Base-by-base conservation (phyloP, 2,329 filamentous ascomycete species). In the Xylaria sp. region DNA sequence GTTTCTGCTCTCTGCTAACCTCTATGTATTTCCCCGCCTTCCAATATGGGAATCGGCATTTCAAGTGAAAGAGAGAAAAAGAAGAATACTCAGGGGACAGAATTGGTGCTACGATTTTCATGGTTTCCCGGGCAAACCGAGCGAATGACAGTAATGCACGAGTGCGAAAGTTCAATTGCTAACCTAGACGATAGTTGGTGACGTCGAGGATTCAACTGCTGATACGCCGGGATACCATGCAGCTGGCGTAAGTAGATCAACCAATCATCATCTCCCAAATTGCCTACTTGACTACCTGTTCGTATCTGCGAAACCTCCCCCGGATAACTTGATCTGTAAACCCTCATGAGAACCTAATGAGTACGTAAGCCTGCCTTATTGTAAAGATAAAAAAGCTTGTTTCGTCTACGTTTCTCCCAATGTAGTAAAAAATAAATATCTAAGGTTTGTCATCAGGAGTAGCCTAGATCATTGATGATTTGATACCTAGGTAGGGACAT, bases 191-290 rank as follows among this genome's bases (percentile, higher is more conserved):
- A 20, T 44, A 13, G 56, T 39, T 57, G 59, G 64, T 71, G 69
- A 71, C 73, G 71, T 74, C 67, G 71, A 71, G 45, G 62, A 66
- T 67, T 61, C 47, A 10, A 20, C 31, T 36, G 38, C 45, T 60
- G 20, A 53, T 49, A 45, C 47, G 54, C 53, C 27, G 27, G n/a
- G 39, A 45, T 61, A 25, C 45, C 45, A n/a, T 49, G 45, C n/a
- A 63, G 45, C 53, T 31, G 45, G 33, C 38, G 29, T 49, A 29
- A 29, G 6, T 44, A 42, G 49, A 63, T 54, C 22, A 17, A 36
- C 53, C 64, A 59, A 61, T 47, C 63, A 61, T 31, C n/a, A n/a
- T n/a, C n/a, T n/a, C n/a, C n/a, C n/a, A n/a, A n/a, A n/a, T n/a
- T n/a, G n/a, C n/a, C n/a, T n/a, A n/a, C n/a, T n/a, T 5, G 20